Conservation (phyloP, 495 filamentous ascomycete genomes). For the Lepidopterella palustris region DNA sequence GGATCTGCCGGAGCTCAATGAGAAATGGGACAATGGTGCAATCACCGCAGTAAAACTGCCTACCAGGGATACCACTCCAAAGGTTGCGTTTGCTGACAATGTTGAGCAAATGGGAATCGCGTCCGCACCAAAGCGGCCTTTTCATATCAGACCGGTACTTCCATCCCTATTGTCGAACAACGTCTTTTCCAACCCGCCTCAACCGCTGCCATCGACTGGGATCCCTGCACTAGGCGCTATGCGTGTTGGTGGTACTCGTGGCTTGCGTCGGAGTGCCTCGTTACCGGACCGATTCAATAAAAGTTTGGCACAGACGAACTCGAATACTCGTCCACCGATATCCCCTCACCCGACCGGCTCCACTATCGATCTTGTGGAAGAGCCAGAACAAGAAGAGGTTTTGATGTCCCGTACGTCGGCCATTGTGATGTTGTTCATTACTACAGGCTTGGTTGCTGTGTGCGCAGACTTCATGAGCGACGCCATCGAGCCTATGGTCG, state of each 20-base stretch:
- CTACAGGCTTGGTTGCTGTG: constrained; percentile 72
- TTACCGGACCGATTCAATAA: constrained; percentile 65
- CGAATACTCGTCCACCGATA: constrained; percentile 33
- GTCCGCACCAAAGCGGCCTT: constrained; percentile 37
- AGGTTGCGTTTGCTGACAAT: constrained; percentile 37
- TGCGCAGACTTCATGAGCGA: constrained; percentile 87
- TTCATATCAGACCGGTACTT: constrained; percentile 47
- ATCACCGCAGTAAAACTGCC: not conserved
- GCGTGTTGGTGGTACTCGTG: constrained; percentile 41
- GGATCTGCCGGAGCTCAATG: constrained; percentile 12
- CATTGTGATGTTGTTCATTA: constrained; percentile 63
- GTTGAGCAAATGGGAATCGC: constrained; percentile 11
- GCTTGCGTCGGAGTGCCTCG: constrained; percentile 71
- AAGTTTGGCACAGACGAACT: constrained; percentile 22
- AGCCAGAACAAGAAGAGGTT: too few relatives aligned
- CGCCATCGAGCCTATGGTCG: constrained; percentile 67
- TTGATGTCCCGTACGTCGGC: constrained; percentile 74
- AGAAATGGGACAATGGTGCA: constrained; percentile 11
- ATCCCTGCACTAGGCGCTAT: constrained; percentile 8
- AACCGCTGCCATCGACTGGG: constrained; percentile 19
- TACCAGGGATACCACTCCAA: not conserved
- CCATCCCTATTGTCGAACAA: constrained; percentile 58
- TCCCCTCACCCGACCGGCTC: not conserved
- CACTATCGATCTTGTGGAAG: not conserved
- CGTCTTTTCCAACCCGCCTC: constrained; percentile 47